phyloP scores from a whole-genome alignment of 495 filamentous ascomycete species.

The Aspergillus homomorphus region DNA sequence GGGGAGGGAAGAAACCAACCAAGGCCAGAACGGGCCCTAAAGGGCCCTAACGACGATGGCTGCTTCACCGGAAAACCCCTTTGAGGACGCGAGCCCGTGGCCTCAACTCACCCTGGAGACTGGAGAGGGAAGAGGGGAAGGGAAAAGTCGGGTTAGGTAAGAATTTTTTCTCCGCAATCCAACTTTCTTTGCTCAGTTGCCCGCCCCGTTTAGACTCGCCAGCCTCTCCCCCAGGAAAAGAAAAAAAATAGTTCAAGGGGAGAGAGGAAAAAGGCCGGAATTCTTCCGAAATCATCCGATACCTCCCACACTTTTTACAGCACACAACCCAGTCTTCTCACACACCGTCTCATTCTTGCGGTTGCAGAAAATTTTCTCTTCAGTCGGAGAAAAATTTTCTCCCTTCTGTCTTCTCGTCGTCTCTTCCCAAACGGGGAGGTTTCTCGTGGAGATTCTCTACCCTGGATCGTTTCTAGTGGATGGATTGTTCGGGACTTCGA shows the following conservation, averaged over 20 bases:
- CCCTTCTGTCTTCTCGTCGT: background rate
- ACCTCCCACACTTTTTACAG: constrained; percentile 10
- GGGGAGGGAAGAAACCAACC: background rate
- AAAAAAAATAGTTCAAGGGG: too few relatives aligned
- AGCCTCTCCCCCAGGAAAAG: constrained; percentile 5
- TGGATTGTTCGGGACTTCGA: background rate
- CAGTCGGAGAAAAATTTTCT: background rate
- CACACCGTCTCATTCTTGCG: background rate
- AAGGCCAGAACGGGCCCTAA: constrained; percentile 3
- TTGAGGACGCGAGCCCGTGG: constrained; percentile 8
- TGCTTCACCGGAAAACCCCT: constrained; percentile 21
- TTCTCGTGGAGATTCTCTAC: background rate
- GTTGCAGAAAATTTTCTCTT: background rate
- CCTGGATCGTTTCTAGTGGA: background rate
- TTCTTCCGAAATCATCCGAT: constrained; percentile 25
- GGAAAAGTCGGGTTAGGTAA: constrained; percentile 18
- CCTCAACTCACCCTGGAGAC: background rate
- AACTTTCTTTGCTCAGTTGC: constrained; percentile 1
- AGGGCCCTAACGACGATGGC: background rate
- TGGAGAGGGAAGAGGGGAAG: constrained; percentile 3
- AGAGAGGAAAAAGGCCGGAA: constrained; percentile 14
- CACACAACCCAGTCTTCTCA: background rate
- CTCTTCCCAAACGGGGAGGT: background rate
- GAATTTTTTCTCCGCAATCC: constrained; percentile 22
- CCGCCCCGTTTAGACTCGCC: constrained; percentile 9